Conservation (phyloP, 345 rosid genomes). For the Citrus reticulata region DNA sequence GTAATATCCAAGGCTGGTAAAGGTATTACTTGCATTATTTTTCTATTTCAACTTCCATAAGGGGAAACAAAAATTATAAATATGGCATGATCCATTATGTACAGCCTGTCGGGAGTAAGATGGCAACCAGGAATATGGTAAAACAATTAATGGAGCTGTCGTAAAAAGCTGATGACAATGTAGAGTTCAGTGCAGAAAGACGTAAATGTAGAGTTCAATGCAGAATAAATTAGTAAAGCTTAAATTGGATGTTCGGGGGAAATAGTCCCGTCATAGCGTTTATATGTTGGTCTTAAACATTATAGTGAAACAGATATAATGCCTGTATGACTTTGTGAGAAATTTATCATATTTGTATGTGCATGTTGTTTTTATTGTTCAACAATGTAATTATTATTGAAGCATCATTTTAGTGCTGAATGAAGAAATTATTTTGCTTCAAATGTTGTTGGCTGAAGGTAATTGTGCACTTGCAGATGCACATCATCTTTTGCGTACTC, state of each 20-base stretch:
- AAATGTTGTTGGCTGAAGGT: not conserved
- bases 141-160: not conserved
- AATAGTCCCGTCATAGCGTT: not conserved
- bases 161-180: not conserved
- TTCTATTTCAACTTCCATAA: not conserved
- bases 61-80: not conserved
- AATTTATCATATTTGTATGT: not conserved
- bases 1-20: conserved; percentile 87
- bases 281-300: not conserved
- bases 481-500: not conserved
- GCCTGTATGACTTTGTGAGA: not conserved
- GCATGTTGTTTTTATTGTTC: not conserved
- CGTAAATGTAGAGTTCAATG: not conserved
- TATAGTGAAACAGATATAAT: not conserved
- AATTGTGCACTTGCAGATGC: not conserved
- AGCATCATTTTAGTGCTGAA: not conserved
- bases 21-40: conserved; percentile 38
- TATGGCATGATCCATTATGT: not conserved
- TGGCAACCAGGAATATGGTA: not conserved
- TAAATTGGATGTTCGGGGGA: not conserved
- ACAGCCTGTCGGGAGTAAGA: not conserved
- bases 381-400: too few species aligned
- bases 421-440: not conserved
- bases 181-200: not conserved
- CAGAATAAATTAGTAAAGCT: not conserved